Base-by-base conservation (phyloP, 768 basidiomycete genomes). In the Russula sp. region DNA sequence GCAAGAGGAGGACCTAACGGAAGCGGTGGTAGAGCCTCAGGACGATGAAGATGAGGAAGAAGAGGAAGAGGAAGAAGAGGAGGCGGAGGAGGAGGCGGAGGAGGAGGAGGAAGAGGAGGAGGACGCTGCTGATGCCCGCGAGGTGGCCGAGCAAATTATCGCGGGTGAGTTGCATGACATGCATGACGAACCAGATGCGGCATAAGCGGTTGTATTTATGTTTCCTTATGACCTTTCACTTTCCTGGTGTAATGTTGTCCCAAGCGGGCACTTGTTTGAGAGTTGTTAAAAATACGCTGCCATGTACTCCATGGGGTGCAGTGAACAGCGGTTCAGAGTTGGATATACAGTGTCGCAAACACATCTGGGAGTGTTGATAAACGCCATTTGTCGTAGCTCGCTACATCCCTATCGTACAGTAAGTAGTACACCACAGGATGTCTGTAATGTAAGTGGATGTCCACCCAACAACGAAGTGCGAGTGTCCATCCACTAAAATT, bases 1-100 rank as follows among this genome's bases (percentile, higher is more conserved):
- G 25, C 59, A 65, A 13, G 56, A 65, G 54, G 58, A 65, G 36
- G 66, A 66, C 46, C n/a, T 64, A n/a, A 66, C 66, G 7, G 59
- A 60, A 34, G 64, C 57, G 1, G 51, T 48, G 20, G 59, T 61
- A n/a, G 64, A 55, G 39, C 20, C 48, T 5, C 63, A 60, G 1
- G 54, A 64, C 8, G 59, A 29, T 29, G 25, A 29, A 29, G 25
- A 29, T 1, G 25, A 29, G 25, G 25, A 29, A 2, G 25, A 29
- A 3, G 25, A 49, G 11, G 48, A 49, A 3, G 45, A 46, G 3
- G 45, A 25, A 4, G 45, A 46, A 7, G 35, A 38, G 5, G 45
- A 25, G 5, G 45, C 25, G 2, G 45, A 46, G 0, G 47, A 49
- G 1, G 47, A 50, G 7, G 49, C 45, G 13, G 53, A 54, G 5